Evolutionary conservation across 2,329 filamentous ascomycete species (phyloP).

Genomic region (Salinomyces thailandicus): DNA sequence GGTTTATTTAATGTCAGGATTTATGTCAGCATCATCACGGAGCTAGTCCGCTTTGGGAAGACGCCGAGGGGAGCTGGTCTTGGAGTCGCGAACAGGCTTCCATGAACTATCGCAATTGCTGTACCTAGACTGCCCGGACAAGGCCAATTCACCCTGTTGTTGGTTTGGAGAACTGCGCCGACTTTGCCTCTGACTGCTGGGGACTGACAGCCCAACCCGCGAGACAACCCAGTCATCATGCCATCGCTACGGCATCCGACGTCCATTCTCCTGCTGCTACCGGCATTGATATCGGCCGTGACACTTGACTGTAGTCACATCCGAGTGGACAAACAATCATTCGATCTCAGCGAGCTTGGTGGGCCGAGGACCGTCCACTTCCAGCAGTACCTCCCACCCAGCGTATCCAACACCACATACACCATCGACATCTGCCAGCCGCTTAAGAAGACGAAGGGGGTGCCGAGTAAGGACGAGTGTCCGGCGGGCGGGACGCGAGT

Average conservation of each 20-base stretch:
- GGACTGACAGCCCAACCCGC: too few relatives aligned
- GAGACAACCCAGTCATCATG: conserved; percentile 1
- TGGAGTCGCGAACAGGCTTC: too few relatives aligned
- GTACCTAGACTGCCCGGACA: too few relatives aligned
- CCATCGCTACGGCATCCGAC: conserved; percentile 1
- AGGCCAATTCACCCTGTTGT: too few relatives aligned
- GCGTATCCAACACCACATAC: conserved; percentile 64
- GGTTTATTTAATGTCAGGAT: too few relatives aligned
- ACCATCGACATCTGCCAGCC: conserved; percentile 66
- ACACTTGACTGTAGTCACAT: conserved; percentile 55
- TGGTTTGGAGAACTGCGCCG: too few relatives aligned
- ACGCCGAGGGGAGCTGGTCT: too few relatives aligned
- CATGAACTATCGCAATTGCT: too few relatives aligned
- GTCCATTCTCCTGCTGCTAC: conserved; percentile 13
- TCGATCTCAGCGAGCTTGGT: conserved; percentile 52
- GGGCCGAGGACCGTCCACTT: conserved; percentile 60
- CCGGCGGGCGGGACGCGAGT: conserved; percentile 57
- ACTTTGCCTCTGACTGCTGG: too few relatives aligned
- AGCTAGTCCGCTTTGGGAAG: too few relatives aligned
- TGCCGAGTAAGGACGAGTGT: conserved; percentile 49
- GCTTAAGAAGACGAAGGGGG: conserved; percentile 51
- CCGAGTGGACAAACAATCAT: conserved; percentile 47
- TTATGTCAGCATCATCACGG: too few relatives aligned
- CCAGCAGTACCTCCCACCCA: conserved; percentile 37
- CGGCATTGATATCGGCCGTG: conserved; percentile 31